Percentiles rank a stretch among this genome's conserved stretches.
phyloP scores from a whole-genome alignment of 2,329 filamentous ascomycete genomes.

The Fusarium globosum region DNA sequence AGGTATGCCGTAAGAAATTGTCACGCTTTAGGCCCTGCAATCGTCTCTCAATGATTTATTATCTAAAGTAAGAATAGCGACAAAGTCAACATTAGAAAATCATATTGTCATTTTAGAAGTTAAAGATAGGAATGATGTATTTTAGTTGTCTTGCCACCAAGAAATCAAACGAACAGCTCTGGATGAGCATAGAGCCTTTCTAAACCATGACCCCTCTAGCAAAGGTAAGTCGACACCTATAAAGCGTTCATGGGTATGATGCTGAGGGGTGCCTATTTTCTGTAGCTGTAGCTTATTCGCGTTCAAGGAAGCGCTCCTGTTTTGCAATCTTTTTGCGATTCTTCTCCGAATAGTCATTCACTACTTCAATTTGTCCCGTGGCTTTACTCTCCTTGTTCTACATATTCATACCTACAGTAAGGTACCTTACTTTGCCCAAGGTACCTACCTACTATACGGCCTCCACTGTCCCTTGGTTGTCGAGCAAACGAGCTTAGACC shows the following conservation, averaged over 20 bases:
- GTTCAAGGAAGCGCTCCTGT: neutral
- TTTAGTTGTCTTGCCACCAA: neutral
- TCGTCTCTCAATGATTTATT: neutral
- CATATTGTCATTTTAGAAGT: neutral
- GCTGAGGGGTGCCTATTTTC: neutral
- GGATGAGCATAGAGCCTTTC: neutral
- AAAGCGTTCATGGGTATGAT: neutral
- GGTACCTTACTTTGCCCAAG: neutral
- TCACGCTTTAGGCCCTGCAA: neutral
- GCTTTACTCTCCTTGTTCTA: neutral
- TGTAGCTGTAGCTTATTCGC: slow-evolving; percentile 8
- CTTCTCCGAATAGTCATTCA: neutral
- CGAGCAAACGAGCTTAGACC: slow-evolving; percentile 18
- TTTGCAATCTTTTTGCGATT: neutral
- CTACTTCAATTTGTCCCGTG: neutral
- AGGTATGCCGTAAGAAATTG: neutral
- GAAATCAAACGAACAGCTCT: neutral
- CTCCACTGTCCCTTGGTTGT: neutral
- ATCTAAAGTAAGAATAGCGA: neutral
- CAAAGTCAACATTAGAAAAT: neutral
- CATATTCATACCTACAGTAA: neutral
- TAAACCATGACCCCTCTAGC: neutral
- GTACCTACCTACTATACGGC: neutral
- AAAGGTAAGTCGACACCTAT: neutral
- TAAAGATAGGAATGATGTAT: neutral